A percentile compares a stretch with the other conserved stretches of the same genome.
phyloP scores from a whole-genome alignment of 768 basidiomycete species.

The Pholiota molesta region DNA sequence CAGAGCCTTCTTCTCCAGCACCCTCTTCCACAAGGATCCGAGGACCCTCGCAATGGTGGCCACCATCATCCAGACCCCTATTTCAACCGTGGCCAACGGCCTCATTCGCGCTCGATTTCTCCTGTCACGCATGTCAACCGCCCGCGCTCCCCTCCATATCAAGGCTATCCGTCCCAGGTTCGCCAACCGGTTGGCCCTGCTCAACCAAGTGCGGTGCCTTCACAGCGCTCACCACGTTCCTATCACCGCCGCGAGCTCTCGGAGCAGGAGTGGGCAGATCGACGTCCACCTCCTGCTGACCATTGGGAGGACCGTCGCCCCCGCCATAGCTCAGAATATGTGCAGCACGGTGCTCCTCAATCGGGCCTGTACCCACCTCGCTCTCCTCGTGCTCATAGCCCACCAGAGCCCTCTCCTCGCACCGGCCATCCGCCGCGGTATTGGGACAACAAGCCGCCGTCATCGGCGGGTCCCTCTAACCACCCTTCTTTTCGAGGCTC shows the following conservation, averaged over 20 bases:
- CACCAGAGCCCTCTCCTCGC: constrained; percentile 66
- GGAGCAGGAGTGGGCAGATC: constrained; percentile 8
- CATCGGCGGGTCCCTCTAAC: constrained; percentile 33
- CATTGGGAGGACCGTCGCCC: constrained; percentile 58
- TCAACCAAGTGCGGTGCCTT: constrained; percentile 43
- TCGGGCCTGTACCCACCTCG: constrained; percentile 41
- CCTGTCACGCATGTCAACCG: constrained; percentile 58
- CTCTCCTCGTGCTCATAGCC: constrained; percentile 48
- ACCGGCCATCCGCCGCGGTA: constrained; percentile 47
- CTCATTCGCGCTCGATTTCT: constrained; percentile 61
- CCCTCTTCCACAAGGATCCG: constrained; percentile 57
- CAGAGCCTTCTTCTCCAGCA: constrained; percentile 68
- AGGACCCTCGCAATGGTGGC: constrained; percentile 51
- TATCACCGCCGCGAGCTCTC: constrained; percentile 13
- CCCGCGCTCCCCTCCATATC: constrained; percentile 59
- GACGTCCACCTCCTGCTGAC: constrained; percentile 5
- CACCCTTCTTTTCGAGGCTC: constrained; percentile 33
- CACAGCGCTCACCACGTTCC: constrained; percentile 61
- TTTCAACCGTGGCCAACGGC: constrained; percentile 53
- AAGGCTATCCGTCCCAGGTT: constrained; percentile 45
- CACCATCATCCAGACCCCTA: constrained; percentile 59
- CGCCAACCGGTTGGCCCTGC: constrained; percentile 56
- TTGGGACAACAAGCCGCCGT: constrained; percentile 63
- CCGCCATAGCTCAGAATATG: constrained; percentile 45
- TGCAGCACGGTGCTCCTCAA: constrained; percentile 34